Base-by-base conservation (phyloP, 1,139 yeast genomes). In the Pneumocystis canis region DNA sequence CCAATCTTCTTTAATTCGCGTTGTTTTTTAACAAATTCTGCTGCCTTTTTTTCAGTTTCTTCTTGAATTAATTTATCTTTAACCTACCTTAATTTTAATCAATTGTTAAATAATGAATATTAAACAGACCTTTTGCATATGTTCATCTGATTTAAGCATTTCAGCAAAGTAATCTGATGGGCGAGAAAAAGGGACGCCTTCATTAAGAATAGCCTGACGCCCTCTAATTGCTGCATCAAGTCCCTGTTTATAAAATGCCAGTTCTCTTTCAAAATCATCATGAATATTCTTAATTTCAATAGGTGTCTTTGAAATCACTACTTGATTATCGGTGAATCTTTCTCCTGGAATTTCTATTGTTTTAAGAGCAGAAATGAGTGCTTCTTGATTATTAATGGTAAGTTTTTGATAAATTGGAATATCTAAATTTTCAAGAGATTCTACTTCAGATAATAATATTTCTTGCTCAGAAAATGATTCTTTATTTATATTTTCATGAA, bases 151-250 rank as follows among this genome's bases (percentile, higher is more conserved):
- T 78, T 92, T 92, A 67, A 89, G 88, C 99, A 92, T 92, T 76
- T 92, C 99, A 11, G 99, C 99, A 76, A 92, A 92, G 74, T 88
- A 92, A 74, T 92, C 99, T 70, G 83, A 77, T 35, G 99, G 99
- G 74, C 99, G 83, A 54, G 95, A 80, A 74, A 92, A 92, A 65
- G 97, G 92, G 31, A 89, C 84, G 3, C 71, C 71, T 64, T 79
- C 73, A 61, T 67, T 66, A 47, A 57, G 54, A 61, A 90, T 79
- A 61, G 81, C 80, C 61, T 80, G 76, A 72, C 92, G 84, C 47
- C 89, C 96, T 70, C 80, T 81, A 65, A 80, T 76, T 41, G 86
- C 95, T 5, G 97, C 96, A 62, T 83, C 86, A 66, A 92, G 80
- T 18, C 95, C 95, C 77, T 94, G 98, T 73, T 88, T 89, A 75